These are phyloP conservation scores for Rhodosorus marinus DNA, from an alignment of 23 red algal species.

Conservation along the genomic window DNA sequence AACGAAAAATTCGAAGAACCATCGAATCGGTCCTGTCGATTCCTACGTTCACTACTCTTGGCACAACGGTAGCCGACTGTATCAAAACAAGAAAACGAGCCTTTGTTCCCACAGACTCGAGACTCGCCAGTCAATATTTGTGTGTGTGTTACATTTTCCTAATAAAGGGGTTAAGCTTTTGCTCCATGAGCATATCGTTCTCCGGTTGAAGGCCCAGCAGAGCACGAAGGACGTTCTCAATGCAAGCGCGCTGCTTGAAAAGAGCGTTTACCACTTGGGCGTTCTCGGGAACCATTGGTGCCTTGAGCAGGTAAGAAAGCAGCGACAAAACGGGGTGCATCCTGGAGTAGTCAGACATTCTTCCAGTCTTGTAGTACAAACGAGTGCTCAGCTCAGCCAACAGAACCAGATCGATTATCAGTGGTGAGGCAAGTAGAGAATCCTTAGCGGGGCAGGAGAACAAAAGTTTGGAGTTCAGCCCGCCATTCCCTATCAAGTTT, in stretches of 20 bases:
- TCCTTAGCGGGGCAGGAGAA: too few species aligned
- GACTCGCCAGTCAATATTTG: too few species aligned
- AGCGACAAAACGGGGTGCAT: conserved; percentile 96
- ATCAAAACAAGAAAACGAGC: too few species aligned
- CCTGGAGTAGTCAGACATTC: conserved; percentile 13
- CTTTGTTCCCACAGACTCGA: too few species aligned
- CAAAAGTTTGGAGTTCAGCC: too few species aligned
- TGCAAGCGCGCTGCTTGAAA: conserved; percentile 77
- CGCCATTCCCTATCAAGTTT: too few species aligned
- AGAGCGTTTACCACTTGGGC: conserved; percentile 84
- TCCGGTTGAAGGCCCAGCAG: conserved; percentile 72
- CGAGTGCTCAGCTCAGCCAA: conserved; percentile 69
- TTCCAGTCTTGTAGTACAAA: conserved; percentile 44
- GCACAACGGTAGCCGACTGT: too few species aligned
- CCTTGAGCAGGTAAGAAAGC: conserved; percentile 86
- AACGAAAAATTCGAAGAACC: too few species aligned
- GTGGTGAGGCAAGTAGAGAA: conserved; percentile 71
- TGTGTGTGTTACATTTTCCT: too few species aligned
- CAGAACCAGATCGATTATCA: conserved; percentile 84
- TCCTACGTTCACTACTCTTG: too few species aligned
- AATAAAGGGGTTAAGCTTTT: conserved; percentile 33
- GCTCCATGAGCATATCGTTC: conserved; percentile 88
- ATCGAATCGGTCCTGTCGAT: too few species aligned
- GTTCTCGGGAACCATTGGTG: conserved; percentile 67
- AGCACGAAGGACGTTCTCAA: conserved; percentile 90